Evolutionary conservation across 192 early-diverging fungal genomes (phyloP), one percentile per base, ranked within the genome.

Genomic region (Chytriomyces confervae): DNA sequence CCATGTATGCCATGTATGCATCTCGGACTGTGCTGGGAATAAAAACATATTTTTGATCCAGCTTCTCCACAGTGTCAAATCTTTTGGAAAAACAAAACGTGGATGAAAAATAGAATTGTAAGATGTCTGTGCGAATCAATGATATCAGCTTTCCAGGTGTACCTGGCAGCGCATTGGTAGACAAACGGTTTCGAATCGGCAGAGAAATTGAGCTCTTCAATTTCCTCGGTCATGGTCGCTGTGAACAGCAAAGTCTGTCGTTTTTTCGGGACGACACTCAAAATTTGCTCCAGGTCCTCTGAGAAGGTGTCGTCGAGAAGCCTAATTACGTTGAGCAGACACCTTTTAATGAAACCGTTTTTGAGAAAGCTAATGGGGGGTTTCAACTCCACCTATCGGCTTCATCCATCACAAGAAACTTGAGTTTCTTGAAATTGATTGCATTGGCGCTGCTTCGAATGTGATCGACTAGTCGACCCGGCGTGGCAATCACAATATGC

Each of bases 211-310:
- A 97, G 81, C 16, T 87, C 89, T 69, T 97, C 81, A 50, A 99
- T 97, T 48, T 89, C 92, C 10, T 91, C 87, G 5, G 97, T 96
- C 93, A 98, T 95, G 11, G 98, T 99, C 24, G 98, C 98, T 9
- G 96, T 95, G 80, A 98, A 99, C 68, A 99, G 77, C 24, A 99
- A 82, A 0, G 97, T 98, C 76, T 99, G 96, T 0, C 98, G 89
- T 63, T 92, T 89, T 62, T 88, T 84, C 4, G 98, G 96, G 10
- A 99, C 69, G 4, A 80, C 78, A 27, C 88, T 85, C 64, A 99
- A 86, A 72, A 99, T 96, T 0, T 87, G 82, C 8, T 82, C 91
- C 51, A 98, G 86, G 63, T 98, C 94, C 10, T 90, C 53, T 57
- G 53, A n/a, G 44, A 72, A 79, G 36, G 93, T 93, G 7, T 91